Base-by-base conservation (phyloP, 257 asterid species). In the Echites panduratus region DNA sequence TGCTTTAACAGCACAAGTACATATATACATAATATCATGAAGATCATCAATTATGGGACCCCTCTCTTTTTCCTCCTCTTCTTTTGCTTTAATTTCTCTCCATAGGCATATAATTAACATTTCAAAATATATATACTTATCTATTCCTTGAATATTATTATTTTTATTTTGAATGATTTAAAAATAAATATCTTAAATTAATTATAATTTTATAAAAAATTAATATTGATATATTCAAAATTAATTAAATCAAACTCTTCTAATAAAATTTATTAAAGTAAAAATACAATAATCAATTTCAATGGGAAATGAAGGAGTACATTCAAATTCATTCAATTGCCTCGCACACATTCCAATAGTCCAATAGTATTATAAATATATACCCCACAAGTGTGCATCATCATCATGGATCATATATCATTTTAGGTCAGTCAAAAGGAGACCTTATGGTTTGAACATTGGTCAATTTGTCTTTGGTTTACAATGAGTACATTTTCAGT, bases 1-100 rank as follows among this genome's bases (percentile, higher is more conserved):
- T 43, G 71, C 88, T 84, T 86, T 82, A 83, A 76, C 75, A 73
- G 72, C 81, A 79, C 86, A 81, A 77, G 71, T 82, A 58, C 80
- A 75, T 79, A 74, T 65, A 68, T 72, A 75, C 50, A 77, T 32
- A 32, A 32, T 32, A 32, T 32, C 38, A 32, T 32, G 38, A 1
- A 32, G 38, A 1, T 32, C 38, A 71, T 72, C 35, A 29, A 73
- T 56, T 64, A 11, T 73, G 78, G 66, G 80, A 63, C 82, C 83
- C 52, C 73, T 44, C 43, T 35, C 72, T 45, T 66, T 13, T 54
- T 59, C 64, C 38, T 59, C 64, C 38, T 71, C 43, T 63, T 29
- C 29, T 52, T 44, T 53, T 77, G 38, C 38, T 32, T 32, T 32
- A 32, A 32, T 32, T 32, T 32, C 38, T 45, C 58, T 57, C 75